A percentile compares a stretch with the other conserved stretches of the same genome.
Evolutionary conservation across 495 filamentous ascomycete species (phyloP).

Genomic region (Neurospora sp.): DNA sequence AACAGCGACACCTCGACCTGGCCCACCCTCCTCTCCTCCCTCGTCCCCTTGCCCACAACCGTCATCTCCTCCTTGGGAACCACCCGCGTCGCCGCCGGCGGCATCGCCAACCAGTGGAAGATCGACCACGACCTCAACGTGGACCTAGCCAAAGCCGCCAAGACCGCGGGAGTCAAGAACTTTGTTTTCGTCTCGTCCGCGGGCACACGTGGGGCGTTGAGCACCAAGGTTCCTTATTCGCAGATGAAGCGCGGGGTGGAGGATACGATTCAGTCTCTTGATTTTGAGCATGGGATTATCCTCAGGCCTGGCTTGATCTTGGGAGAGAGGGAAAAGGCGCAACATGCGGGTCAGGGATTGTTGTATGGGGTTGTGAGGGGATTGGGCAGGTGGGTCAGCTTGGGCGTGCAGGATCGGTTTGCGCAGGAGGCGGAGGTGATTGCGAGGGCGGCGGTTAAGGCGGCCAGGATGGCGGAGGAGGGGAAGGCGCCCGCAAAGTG

Average conservation of each 20-base stretch:
- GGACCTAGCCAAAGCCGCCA: slow-evolving; percentile 56
- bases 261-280: slow-evolving; percentile 57
- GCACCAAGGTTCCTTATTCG: slow-evolving; percentile 38
- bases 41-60: slow-evolving; percentile 45
- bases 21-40: slow-evolving; percentile 40
- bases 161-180: slow-evolving; percentile 48
- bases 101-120: slow-evolving; percentile 62
- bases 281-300: slow-evolving; percentile 65
- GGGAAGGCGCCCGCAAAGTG: slow-evolving; percentile 38
- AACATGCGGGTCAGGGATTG: slow-evolving; percentile 38
- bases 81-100: slow-evolving; percentile 53
- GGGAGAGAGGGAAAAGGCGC: slow-evolving; percentile 50
- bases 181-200: slow-evolving; percentile 58
- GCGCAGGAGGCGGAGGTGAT: slow-evolving; percentile 70
- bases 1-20: slow-evolving; percentile 43
- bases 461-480: slow-evolving; percentile 32
- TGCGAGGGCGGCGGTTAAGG: slow-evolving; percentile 58
- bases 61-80: slow-evolving; percentile 60
- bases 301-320: slow-evolving; percentile 65
- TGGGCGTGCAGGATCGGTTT: slow-evolving; percentile 48
- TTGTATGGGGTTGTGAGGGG: slow-evolving; percentile 38
- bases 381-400: slow-evolving; percentile 35
- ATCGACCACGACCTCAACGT: slow-evolving; percentile 69
- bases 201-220: slow-evolving; percentile 31
- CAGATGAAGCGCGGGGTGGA: slow-evolving; percentile 79